A percentile compares a stretch with the other conserved stretches of the same genome.
Evolutionary conservation across 768 basidiomycete genomes (phyloP).

Genomic region (Leccinum subgranulosum): DNA sequence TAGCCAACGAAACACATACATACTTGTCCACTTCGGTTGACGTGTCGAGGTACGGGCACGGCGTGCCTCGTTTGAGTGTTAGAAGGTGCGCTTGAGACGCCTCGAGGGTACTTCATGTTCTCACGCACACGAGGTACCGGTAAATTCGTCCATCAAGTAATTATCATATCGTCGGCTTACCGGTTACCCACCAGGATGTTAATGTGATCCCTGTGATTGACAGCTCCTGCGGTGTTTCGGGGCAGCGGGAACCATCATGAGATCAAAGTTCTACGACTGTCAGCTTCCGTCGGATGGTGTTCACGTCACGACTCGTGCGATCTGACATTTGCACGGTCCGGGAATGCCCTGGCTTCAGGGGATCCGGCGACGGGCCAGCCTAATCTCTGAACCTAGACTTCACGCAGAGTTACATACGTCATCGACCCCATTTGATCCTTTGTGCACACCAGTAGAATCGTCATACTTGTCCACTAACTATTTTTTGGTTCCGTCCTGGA

Average conservation of each 20-base stretch:
- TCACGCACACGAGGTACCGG: neutral
- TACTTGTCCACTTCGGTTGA: constrained; percentile 2
- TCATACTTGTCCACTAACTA: neutral
- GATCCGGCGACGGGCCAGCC: neutral
- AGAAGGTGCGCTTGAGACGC: neutral
- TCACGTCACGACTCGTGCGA: neutral
- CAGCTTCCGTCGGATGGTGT: neutral
- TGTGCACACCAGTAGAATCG: too few relatives aligned
- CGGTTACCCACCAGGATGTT: neutral
- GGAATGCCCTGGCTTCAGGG: neutral
- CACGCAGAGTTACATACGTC: too few relatives aligned
- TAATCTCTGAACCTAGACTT: too few relatives aligned
- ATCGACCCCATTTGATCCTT: too few relatives aligned
- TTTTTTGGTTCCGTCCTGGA: neutral
- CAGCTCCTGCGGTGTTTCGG: neutral
- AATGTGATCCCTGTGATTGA: neutral
- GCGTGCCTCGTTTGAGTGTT: too few relatives aligned
- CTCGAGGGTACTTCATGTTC: constrained; percentile 4
- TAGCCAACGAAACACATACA: neutral
- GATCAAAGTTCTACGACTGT: neutral
- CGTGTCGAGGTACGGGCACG: neutral
- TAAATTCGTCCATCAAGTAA: neutral
- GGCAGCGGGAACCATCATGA: too few relatives aligned
- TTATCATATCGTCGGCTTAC: neutral
- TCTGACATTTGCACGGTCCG: neutral